Base-by-base conservation (phyloP, 176 grass and related monocot species). In the Eleusine indica region DNA sequence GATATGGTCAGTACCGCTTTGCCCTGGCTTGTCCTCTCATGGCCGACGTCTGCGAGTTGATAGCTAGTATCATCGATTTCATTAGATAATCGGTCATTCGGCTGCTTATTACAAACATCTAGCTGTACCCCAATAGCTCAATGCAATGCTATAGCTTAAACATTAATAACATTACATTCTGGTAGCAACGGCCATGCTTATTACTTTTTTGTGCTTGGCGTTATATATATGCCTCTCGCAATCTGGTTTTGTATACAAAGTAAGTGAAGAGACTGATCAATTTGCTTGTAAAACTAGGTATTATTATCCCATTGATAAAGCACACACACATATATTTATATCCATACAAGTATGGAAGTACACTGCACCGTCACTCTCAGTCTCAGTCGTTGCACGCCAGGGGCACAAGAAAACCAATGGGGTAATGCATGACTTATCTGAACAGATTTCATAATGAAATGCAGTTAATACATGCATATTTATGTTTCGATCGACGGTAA, bases 401-500 rank as follows among this genome's bases (percentile, higher is more conserved):
- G 29, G 64, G 64, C 3, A 30, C 62, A 65, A 65, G 62, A 65
- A 65, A 29, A 66, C 13, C 12, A 66, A 66, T 1, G 30, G 29
- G 4, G 5, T 35, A 29, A 65, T 35, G 3, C 7, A 60, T 42
- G 64, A 41, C 28, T 21, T 52, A 53, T 52, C 44, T 21, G 18
- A 68, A 51, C 42, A 78, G 4, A 32, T 78, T 78, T 78, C 40
- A 37, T 37, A 66, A 66, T 30, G 28, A 29, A 66, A 38, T 29
- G 49, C 43, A 79, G 47, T 21, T 22, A 78, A 30, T 32, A 44
- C 40, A 64, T 78, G 58, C 44, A 18, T 21, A 61, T 61, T 10
- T 63, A 63, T 22, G 38, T 17, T 54, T 69, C 47, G 6, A 52
- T 38, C 44, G 77, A 80, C 38, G 47, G 65, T 32, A 69, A 80